Evolutionary conservation across 192 early-diverging fungal genomes (phyloP), one percentile per base, ranked within the genome.

Genomic region (Polychytrium aggregatum): DNA sequence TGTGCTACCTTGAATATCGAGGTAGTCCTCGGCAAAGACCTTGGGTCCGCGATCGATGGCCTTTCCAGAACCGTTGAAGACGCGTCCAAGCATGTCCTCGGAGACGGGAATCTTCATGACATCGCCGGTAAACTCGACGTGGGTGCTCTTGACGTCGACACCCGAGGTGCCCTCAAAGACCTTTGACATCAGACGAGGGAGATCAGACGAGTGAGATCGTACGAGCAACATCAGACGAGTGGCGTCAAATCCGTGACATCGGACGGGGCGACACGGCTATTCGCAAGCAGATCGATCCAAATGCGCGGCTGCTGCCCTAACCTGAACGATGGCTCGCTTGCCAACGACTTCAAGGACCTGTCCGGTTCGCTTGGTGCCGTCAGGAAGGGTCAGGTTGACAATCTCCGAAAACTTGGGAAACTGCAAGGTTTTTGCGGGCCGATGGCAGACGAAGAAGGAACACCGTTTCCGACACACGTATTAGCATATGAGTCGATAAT

Each of bases 41-140:
- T 92, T 95, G 46, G 96, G 96, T n/a, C 96, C 93, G 53, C 92
- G 86, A 56, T 98, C 93, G 55, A 98, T 98, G 17, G 86, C 74
- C 74, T 98, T 98, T 60, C 96, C 96, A 24, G 93, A 97, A 48
- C 96, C 96, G 78, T 97, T 97, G 68, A 97, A 98, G 24, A 97
- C 86, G 50, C 96, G 85, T 44, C 96, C 96, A 66, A 98, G 72
- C 90, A 98, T 97, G 60, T 98, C 96, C 63, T 98, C 93, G 18
- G 90, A 94, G 24, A 98, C 96, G 4, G 96, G 89, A 63, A 96
- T 96, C 59, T 90, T 90, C 27, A 90, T 73, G 30, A 89, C 88
- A 52, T 97, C 86, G 26, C 96, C 96, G 6, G 90, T 87, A 57
- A 98, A 98, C 63, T 89, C 88, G 30, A 88, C 93, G 41, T 86